A percentile compares a stretch with the other conserved stretches of the same genome.
These are phyloP conservation scores for Nannochloropsis oceanica DNA, from an alignment of 108 stramenopile species.

Conservation along the genomic window DNA sequence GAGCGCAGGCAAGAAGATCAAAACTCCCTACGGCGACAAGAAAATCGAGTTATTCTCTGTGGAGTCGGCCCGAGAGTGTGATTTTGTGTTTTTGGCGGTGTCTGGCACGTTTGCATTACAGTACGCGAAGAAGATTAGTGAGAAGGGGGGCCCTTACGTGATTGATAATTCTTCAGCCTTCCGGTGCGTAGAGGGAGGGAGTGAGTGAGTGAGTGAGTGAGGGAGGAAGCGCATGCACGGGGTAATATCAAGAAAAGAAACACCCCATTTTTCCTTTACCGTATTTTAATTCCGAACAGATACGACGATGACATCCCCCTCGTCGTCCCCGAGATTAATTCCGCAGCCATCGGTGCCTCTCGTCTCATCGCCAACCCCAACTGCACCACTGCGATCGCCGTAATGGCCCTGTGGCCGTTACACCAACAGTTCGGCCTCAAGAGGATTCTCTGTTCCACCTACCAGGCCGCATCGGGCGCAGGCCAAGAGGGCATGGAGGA, in stretches of 20 bases:
- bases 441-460: conserved; percentile 77
- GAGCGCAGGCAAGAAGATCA: conserved; percentile 51
- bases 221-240: not conserved
- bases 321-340: conserved; percentile 78
- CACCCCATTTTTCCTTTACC: not conserved
- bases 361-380: conserved; percentile 97
- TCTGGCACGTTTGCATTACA: conserved; percentile 31
- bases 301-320: not conserved
- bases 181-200: not conserved
- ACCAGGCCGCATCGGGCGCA: conserved; percentile 43
- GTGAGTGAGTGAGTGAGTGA: not conserved
- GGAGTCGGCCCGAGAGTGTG: conserved; percentile 31
- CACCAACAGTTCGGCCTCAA: conserved; percentile 72
- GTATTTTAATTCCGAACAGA: not conserved
- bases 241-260: too few relatives aligned
- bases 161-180: conserved; percentile 65
- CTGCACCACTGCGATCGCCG: conserved; percentile 94
- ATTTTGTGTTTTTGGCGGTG: conserved; percentile 40
- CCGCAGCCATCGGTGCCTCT: conserved; percentile 59
- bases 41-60: conserved; percentile 50
- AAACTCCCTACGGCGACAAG: conserved; percentile 64
- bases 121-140: conserved; percentile 18
- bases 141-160: conserved; percentile 29
- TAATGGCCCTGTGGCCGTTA: conserved; percentile 89
- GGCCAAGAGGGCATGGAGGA: conserved; percentile 81